Percentiles rank a stretch among this genome's conserved stretches.
phyloP scores from a whole-genome alignment of 805 yeast species.

The Metschnikowia kofuensis region DNA sequence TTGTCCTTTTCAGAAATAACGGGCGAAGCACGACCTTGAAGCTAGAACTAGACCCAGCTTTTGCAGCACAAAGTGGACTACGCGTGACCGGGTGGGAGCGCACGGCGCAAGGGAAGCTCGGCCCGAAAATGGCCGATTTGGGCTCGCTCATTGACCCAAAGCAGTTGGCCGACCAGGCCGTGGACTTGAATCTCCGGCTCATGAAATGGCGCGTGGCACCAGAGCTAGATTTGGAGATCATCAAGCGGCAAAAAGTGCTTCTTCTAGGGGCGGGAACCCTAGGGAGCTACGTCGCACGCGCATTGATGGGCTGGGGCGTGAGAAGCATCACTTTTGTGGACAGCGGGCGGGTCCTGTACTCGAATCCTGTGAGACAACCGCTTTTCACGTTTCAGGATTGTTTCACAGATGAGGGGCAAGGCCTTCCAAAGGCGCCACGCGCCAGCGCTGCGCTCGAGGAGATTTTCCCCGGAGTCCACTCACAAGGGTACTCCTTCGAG shows the following conservation, averaged over 20 bases:
- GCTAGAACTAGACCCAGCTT: slow-evolving; percentile 16
- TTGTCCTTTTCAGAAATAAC: slow-evolving; percentile 26
- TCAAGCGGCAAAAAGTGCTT: slow-evolving; percentile 61
- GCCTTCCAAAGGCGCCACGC: slow-evolving; percentile 67
- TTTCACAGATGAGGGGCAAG: slow-evolving; percentile 55
- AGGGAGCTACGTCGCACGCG: slow-evolving; percentile 87
- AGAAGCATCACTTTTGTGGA: slow-evolving; percentile 84
- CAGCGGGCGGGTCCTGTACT: slow-evolving; percentile 81
- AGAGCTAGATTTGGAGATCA: slow-evolving; percentile 61
- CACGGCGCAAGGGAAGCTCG: slow-evolving; percentile 64
- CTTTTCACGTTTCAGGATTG: slow-evolving; percentile 81
- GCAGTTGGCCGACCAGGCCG: slow-evolving; percentile 85
- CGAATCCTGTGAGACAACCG: slow-evolving; percentile 96
- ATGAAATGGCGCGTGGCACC: slow-evolving; percentile 98
- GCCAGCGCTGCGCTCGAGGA: slow-evolving; percentile 73
- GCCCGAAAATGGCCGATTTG: slow-evolving; percentile 81
- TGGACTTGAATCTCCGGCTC: slow-evolving; percentile 81
- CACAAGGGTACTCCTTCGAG: slow-evolving; percentile 62
- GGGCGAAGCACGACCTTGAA: slow-evolving; percentile 17
- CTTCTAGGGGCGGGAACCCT: slow-evolving; percentile 95
- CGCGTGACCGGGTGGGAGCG: slow-evolving; percentile 89
- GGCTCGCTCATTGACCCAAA: slow-evolving; percentile 78
- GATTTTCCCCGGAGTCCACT: slow-evolving; percentile 74
- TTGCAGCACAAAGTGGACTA: slow-evolving; percentile 22
- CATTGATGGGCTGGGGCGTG: slow-evolving; percentile 93